Evolutionary conservation across 352 stramenopile genomes (phyloP).

Genomic region (Globisporangium ultimum): DNA sequence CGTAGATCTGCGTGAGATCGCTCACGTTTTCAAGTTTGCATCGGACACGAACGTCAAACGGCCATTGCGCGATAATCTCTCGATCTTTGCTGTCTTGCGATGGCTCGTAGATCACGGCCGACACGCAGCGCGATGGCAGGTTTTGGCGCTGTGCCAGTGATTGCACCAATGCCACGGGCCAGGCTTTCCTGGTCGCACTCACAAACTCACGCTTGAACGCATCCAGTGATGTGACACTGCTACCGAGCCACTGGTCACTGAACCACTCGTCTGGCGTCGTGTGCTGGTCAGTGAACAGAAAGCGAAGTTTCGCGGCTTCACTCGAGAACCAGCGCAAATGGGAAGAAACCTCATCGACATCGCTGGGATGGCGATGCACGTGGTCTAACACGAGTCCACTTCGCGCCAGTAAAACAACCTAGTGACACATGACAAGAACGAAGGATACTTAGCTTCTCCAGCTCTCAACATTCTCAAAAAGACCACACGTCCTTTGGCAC

Average conservation of each 20-base stretch:
- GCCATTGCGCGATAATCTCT: constrained; percentile 52
- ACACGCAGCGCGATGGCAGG: constrained; percentile 4
- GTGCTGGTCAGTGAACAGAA: constrained; percentile 21
- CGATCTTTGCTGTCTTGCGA: constrained; percentile 20
- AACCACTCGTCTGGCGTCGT: constrained; percentile 25
- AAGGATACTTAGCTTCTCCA: neutral
- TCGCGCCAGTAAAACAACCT: constrained; percentile 40
- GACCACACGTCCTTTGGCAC: constrained; percentile 11
- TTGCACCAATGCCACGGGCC: constrained; percentile 23
- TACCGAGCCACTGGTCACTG: constrained; percentile 13
- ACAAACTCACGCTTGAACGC: constrained; percentile 34
- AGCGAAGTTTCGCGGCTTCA: constrained; percentile 19
- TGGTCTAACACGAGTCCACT: constrained; percentile 30
- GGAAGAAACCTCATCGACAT: neutral
- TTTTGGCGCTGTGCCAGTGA: constrained; percentile 5
- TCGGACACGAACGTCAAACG: constrained; percentile 32
- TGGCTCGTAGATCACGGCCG: constrained; percentile 27
- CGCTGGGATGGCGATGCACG: constrained; percentile 10
- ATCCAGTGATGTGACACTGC: constrained; percentile 21
- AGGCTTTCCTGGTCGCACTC: constrained; percentile 23
- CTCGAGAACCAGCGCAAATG: constrained; percentile 8
- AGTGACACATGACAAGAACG: neutral
- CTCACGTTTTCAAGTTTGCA: constrained; percentile 24
- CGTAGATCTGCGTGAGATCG: constrained; percentile 32
- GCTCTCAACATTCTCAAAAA: neutral